Conservation (phyloP, 2,329 filamentous ascomycete genomes). For the Metarhizium anisopliae region DNA sequence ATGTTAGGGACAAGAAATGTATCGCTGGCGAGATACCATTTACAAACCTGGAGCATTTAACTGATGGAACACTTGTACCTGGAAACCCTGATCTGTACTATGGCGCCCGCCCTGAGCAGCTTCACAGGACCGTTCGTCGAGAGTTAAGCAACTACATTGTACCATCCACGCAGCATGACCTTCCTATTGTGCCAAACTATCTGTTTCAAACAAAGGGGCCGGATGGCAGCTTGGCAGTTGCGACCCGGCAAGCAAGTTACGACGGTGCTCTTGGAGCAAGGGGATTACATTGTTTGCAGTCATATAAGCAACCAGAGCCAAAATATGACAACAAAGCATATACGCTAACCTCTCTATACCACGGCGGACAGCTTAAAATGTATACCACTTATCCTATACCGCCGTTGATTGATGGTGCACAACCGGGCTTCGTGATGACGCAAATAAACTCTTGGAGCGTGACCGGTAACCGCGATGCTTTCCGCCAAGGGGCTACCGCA, state of each 20-base stretch:
- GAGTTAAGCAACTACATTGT: slow-evolving; percentile 13
- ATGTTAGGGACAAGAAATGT: slow-evolving; percentile 14
- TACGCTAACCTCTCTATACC: too few species aligned
- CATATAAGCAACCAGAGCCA: too few species aligned
- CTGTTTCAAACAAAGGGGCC: slow-evolving; percentile 22
- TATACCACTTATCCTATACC: too few species aligned
- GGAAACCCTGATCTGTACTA: slow-evolving; percentile 26
- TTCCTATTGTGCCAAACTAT: slow-evolving; percentile 28
- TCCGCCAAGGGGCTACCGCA: neutral
- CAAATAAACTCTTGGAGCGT: neutral
- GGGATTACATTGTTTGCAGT: too few species aligned
- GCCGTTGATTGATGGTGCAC: too few species aligned
- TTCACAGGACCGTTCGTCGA: slow-evolving; percentile 15
- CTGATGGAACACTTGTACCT: slow-evolving; percentile 20
- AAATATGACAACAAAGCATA: too few species aligned
- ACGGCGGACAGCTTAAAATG: too few species aligned
- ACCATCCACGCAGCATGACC: slow-evolving; percentile 20
- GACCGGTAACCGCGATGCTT: neutral
- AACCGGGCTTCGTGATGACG: neutral
- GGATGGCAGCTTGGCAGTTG: too few species aligned
- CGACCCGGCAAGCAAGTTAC: too few species aligned
- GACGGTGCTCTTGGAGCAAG: too few species aligned
- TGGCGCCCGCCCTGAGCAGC: slow-evolving; percentile 19
- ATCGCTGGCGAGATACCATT: slow-evolving; percentile 21
- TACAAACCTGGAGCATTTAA: slow-evolving; percentile 26